A percentile compares a stretch with the other conserved stretches of the same genome.
These are phyloP conservation scores for Calonectria ilicicola DNA, from an alignment of 2,329 filamentous ascomycete genomes.

Conservation along the genomic window DNA sequence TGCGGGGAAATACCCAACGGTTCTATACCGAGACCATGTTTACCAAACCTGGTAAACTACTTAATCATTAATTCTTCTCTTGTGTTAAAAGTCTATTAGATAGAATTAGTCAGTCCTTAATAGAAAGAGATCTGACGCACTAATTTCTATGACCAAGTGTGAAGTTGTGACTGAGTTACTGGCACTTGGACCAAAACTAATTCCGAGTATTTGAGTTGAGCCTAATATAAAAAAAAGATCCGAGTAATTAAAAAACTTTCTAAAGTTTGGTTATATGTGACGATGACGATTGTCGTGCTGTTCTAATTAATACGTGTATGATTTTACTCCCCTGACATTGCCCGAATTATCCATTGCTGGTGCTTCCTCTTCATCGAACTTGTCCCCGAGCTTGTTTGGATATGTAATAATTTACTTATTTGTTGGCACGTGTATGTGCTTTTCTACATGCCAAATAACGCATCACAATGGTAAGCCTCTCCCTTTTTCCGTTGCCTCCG, in stretches of 20 bases:
- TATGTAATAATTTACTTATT: slow-evolving; percentile 6
- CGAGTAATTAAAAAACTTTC: too few species aligned
- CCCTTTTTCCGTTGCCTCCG: not conserved
- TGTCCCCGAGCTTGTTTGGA: not conserved
- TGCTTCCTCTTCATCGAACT: not conserved
- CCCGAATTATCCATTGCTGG: too few species aligned
- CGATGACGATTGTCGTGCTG: too few species aligned
- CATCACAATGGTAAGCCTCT: not conserved
- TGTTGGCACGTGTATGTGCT: slow-evolving; percentile 4
- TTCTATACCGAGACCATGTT: not conserved
- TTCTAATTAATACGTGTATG: not conserved
- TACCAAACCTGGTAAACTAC: not conserved
- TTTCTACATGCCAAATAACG: slow-evolving; percentile 19
- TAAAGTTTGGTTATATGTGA: too few species aligned
- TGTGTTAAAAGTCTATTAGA: not conserved
- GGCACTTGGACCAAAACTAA: too few species aligned
- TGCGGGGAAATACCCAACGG: not conserved
- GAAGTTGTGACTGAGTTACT: too few species aligned
- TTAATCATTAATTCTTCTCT: not conserved
- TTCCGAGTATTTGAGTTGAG: too few species aligned
- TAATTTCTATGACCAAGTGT: too few species aligned
- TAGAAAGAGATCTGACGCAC: too few species aligned
- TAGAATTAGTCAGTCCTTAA: not conserved
- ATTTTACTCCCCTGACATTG: not conserved
- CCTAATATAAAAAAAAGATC: too few species aligned